These are phyloP conservation scores for Patellaria atrata DNA, from an alignment of 495 filamentous ascomycete genomes.

Conservation along the genomic window DNA sequence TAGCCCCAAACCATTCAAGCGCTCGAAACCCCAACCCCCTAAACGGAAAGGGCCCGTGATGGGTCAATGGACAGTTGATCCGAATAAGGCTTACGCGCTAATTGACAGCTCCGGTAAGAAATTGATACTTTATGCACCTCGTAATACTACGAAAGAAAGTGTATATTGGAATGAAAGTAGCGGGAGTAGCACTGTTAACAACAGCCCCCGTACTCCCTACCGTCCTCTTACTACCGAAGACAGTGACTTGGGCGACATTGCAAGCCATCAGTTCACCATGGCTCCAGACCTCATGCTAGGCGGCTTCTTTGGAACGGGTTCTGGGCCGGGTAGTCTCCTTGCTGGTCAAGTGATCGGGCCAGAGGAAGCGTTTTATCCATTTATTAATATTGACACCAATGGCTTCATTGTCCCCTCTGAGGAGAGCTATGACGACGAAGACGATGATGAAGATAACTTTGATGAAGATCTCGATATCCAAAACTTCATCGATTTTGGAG, in stretches of 20 bases:
- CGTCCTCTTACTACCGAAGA: slow-evolving; percentile 37
- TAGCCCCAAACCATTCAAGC: slow-evolving; percentile 25
- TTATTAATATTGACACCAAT: slow-evolving; percentile 42
- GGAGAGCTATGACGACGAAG: slow-evolving; percentile 36
- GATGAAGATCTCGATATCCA: slow-evolving; percentile 50
- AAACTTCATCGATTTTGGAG: slow-evolving; percentile 57
- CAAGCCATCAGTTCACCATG: slow-evolving; percentile 34
- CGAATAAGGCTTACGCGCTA: slow-evolving; percentile 58
- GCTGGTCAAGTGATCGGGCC: slow-evolving; percentile 55
- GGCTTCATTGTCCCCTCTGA: slow-evolving; percentile 29
- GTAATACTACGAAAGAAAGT: slow-evolving; percentile 14
- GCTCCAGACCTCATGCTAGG: slow-evolving; percentile 68
- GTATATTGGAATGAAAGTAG: slow-evolving; percentile 24
- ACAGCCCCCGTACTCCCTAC: slow-evolving; percentile 33
- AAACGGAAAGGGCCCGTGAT: slow-evolving; percentile 41
- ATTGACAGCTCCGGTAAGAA: slow-evolving; percentile 55
- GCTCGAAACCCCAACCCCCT: slow-evolving; percentile 22
- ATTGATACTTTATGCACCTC: slow-evolving; percentile 45
- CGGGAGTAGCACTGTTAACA: slow-evolving; percentile 36
- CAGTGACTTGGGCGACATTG: slow-evolving; percentile 34
- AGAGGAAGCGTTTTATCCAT: slow-evolving; percentile 64
- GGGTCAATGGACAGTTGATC: slow-evolving; percentile 40
- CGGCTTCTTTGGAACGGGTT: slow-evolving; percentile 31
- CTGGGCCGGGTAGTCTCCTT: slow-evolving; percentile 38
- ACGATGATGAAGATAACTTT: slow-evolving; percentile 46